Conservation (phyloP, 768 basidiomycete species). For the Pisolithus microcarpus region DNA sequence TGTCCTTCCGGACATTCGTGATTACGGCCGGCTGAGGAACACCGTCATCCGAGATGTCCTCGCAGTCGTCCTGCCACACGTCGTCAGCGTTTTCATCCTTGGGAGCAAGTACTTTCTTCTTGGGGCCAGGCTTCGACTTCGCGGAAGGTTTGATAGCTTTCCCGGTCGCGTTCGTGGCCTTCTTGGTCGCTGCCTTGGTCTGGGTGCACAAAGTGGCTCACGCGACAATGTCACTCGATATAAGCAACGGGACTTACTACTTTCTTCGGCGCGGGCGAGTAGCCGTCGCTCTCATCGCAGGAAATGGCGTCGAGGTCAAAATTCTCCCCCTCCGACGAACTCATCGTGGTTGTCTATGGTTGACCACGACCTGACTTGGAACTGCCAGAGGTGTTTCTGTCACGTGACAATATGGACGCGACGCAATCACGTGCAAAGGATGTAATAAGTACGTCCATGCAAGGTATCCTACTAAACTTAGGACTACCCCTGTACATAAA, state of each 20-base stretch:
- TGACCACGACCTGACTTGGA: too few species aligned
- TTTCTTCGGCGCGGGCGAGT: constrained; percentile 55
- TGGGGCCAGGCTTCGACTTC: constrained; percentile 49
- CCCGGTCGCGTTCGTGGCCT: constrained; percentile 22
- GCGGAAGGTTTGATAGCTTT: constrained; percentile 42
- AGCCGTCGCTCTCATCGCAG: constrained; percentile 60
- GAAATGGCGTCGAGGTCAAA: constrained; percentile 56
- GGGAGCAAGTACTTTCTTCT: constrained; percentile 66
- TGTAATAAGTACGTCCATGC: too few species aligned
- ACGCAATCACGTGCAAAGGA: too few species aligned
- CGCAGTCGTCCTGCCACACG: constrained; percentile 35
- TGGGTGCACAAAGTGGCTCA: constrained; percentile 15
- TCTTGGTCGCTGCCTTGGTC: constrained; percentile 33
- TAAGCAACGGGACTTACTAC: constrained; percentile 18
- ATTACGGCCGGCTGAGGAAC: constrained; percentile 17
- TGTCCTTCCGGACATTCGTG: constrained; percentile 41
- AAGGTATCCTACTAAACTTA: too few species aligned
- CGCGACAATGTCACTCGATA: constrained; percentile 3
- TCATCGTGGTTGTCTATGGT: constrained; percentile 38
- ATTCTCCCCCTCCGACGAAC: constrained; percentile 66
- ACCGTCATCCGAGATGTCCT: constrained; percentile 33
- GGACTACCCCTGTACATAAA: too few species aligned
- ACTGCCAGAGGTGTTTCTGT: too few species aligned
- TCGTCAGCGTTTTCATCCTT: constrained; percentile 58
- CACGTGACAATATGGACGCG: too few species aligned